Conservation (phyloP, 805 yeast species). For the Saccharomycopsis capsularis region DNA sequence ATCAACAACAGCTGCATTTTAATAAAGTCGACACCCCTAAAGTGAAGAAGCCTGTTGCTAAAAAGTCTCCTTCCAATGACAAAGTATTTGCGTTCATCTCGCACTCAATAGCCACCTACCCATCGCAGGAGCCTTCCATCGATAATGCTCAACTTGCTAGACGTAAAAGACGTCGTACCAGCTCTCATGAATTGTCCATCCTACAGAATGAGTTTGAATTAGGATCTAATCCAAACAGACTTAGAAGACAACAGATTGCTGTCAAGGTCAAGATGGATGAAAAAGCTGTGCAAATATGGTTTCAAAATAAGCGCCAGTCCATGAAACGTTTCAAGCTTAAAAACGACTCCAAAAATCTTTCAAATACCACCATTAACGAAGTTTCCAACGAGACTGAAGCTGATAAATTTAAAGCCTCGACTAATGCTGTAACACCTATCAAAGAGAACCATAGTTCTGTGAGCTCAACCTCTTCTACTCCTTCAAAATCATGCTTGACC, state of each 20-base stretch:
- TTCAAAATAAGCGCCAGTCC: slow-evolving; percentile 90
- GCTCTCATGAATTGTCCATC: slow-evolving; percentile 76
- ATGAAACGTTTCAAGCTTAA: not conserved
- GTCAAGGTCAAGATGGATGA: slow-evolving; percentile 85
- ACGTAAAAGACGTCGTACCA: slow-evolving; percentile 91
- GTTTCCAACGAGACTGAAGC: slow-evolving; percentile 1
- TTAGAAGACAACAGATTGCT: slow-evolving; percentile 73
- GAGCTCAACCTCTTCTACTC: not conserved
- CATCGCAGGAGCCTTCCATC: slow-evolving; percentile 71
- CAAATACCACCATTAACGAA: not conserved
- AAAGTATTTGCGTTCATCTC: slow-evolving; percentile 73
- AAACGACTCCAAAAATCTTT: not conserved
- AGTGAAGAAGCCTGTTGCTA: not conserved
- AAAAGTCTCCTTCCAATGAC: slow-evolving; percentile 3
- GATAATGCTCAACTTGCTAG: slow-evolving; percentile 92
- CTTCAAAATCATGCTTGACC: not conserved
- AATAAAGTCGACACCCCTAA: not conserved
- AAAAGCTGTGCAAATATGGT: slow-evolving; percentile 97
- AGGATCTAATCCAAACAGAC: slow-evolving; percentile 77
- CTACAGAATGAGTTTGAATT: slow-evolving; percentile 70
- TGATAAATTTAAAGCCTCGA: not conserved
- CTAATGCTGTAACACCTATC: not conserved
- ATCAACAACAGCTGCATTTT: too few relatives aligned
- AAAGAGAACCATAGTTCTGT: not conserved
- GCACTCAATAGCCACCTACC: slow-evolving; percentile 86